Conservation (phyloP, 208 protist species). For the Strigomonas culicis region DNA sequence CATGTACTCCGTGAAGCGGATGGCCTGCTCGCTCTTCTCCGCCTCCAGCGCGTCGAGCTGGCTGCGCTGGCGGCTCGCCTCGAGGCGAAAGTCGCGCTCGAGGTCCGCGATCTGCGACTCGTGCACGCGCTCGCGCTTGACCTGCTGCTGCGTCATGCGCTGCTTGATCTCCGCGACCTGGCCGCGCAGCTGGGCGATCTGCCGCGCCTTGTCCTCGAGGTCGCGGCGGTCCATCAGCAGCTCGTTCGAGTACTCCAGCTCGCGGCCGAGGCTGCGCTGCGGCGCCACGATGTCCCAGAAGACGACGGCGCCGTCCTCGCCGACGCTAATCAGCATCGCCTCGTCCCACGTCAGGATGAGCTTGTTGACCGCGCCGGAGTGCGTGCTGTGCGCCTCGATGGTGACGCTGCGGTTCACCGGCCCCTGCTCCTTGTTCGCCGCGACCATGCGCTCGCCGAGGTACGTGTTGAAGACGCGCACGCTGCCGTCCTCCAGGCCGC, state of each 20-base stretch:
- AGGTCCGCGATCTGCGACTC: conserved; percentile 92
- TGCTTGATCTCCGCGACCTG: conserved; percentile 93
- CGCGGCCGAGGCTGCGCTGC: conserved; percentile 67
- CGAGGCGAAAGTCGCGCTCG: conserved; percentile 76
- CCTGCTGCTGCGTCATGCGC: conserved; percentile 93
- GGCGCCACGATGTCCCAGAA: conserved; percentile 91
- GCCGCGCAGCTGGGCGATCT: conserved; percentile 50
- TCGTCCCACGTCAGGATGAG: conserved; percentile 92
- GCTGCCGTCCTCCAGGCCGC: conserved; percentile 90
- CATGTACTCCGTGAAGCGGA: conserved; percentile 93
- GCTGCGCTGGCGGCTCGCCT: conserved; percentile 59
- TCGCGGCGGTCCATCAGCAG: conserved; percentile 93
- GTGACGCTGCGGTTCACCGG: conserved; percentile 44
- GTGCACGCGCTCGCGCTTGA: conserved; percentile 91
- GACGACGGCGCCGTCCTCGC: conserved; percentile 92
- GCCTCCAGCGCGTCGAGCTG: conserved; percentile 72
- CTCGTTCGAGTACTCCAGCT: conserved; percentile 91
- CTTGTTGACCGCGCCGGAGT: conserved; percentile 79
- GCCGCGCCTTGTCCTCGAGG: conserved; percentile 82
- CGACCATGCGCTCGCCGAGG: conserved; percentile 69
- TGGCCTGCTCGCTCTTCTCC: conserved; percentile 93
- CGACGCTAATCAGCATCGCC: conserved; percentile 89
- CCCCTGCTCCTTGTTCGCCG: conserved; percentile 29
- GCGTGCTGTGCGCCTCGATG: conserved; percentile 83
- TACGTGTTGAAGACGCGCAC: conserved; percentile 91